Conservation (phyloP, 106 monocot species). For the Posidonia australis region DNA sequence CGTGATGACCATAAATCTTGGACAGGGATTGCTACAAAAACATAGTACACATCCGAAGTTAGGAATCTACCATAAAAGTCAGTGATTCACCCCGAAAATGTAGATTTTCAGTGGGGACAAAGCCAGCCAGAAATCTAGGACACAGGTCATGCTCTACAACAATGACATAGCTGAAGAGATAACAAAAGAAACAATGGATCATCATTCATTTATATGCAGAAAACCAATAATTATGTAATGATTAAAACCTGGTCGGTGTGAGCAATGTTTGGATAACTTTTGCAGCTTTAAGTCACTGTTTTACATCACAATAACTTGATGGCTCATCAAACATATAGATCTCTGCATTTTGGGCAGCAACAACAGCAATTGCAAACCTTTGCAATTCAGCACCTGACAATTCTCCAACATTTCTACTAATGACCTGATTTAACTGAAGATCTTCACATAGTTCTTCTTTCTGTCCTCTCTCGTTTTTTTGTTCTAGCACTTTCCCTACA, state of each 20-base stretch:
- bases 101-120: constrained; percentile 88
- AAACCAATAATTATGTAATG: no score
- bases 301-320: constrained; percentile 95
- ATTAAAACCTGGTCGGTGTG: constrained; percentile 73
- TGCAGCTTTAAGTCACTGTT: constrained; percentile 96
- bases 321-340: constrained; percentile 99
- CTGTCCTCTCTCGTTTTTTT: constrained; percentile 76
- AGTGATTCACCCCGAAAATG: constrained; percentile 91
- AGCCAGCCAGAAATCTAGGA: constrained; percentile 92
- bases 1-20: no score
- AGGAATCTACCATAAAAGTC: constrained; percentile 9
- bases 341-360: constrained; percentile 87
- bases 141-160: constrained; percentile 99
- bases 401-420: constrained; percentile 91
- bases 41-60: no score
- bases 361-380: constrained; percentile 95
- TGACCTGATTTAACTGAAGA: constrained; percentile 89
- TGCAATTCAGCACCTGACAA: constrained; percentile 97
- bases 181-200: not conserved
- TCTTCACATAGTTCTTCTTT: constrained; percentile 63
- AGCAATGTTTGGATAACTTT: constrained; percentile 88
- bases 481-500: constrained; percentile 87
- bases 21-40: no score
- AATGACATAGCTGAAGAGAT: constrained; percentile 97
- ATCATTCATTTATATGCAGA: not conserved